A percentile compares a stretch with the other conserved stretches of the same genome.
Conservation (phyloP, 2,329 filamentous ascomycete genomes). For the Diaporthe citriasiana region DNA sequence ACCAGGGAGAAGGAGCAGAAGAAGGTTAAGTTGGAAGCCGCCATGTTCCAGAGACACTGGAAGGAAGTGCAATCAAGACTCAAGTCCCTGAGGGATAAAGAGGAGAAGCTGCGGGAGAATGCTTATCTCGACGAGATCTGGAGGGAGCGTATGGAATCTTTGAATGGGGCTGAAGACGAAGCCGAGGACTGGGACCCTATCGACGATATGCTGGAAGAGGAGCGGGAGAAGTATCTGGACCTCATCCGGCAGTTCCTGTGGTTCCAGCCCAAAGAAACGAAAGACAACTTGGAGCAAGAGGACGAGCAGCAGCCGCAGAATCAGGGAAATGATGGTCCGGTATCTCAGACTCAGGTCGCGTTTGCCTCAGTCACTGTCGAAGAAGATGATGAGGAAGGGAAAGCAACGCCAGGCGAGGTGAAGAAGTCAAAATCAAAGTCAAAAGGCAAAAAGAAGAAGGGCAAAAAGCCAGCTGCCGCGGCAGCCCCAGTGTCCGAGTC, state of each 20-base stretch:
- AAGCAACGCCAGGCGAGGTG: not conserved
- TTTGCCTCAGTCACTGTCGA: not conserved
- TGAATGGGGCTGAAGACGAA: conserved; percentile 51
- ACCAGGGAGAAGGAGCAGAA: conserved; percentile 62
- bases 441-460: conserved; percentile 33
- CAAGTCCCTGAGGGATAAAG: conserved; percentile 54
- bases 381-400: not conserved
- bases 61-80: conserved; percentile 59
- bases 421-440: conserved; percentile 21
- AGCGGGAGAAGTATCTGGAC: conserved; percentile 59
- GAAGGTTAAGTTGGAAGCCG: conserved; percentile 63
- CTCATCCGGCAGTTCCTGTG: conserved; percentile 62
- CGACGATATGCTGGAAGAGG: conserved; percentile 60
- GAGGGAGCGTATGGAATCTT: conserved; percentile 55
- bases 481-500: not conserved
- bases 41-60: conserved; percentile 62
- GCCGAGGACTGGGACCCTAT: conserved; percentile 62
- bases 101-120: conserved; percentile 59
- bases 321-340: not conserved
- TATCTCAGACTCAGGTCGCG: not conserved
- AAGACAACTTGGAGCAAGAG: conserved; percentile 40
- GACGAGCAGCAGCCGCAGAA: not conserved
- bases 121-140: conserved; percentile 59
- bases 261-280: conserved; percentile 50
- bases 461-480: not conserved